A percentile compares a stretch with the other conserved stretches of the same genome.
phyloP scores from a whole-genome alignment of 2,329 filamentous ascomycete genomes.

The Cladophialophora psammophila region DNA sequence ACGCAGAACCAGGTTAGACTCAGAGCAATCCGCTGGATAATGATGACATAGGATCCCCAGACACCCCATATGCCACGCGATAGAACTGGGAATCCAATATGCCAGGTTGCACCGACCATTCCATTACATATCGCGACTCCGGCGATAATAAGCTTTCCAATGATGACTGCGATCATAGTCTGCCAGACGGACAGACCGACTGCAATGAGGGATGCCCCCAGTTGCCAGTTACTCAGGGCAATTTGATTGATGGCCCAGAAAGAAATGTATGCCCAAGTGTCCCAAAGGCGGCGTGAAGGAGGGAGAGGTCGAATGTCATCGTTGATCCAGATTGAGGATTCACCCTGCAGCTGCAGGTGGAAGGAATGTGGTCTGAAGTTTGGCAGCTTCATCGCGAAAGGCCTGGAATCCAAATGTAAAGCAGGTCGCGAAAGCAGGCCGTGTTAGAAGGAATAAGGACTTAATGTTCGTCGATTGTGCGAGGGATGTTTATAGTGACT shows the following conservation, averaged over 20 bases:
- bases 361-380: constrained; percentile 14
- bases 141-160: constrained; percentile 50
- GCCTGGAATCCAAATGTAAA: background rate
- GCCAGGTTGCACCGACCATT: constrained; percentile 49
- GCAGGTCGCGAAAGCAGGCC: background rate
- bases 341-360: constrained; percentile 24
- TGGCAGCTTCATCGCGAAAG: constrained; percentile 19
- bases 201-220: constrained; percentile 48
- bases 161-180: constrained; percentile 49
- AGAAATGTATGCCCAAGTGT: constrained; percentile 46
- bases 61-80: constrained; percentile 54
- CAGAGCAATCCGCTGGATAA: constrained; percentile 52
- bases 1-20: constrained; percentile 46
- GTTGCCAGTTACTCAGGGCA: constrained; percentile 47
- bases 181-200: constrained; percentile 52
- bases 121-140: constrained; percentile 48
- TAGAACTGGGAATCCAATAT: constrained; percentile 54
- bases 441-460: background rate
- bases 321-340: constrained; percentile 49
- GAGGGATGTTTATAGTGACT: background rate
- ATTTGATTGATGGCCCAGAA: constrained; percentile 53
- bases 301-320: constrained; percentile 52
- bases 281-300: constrained; percentile 50
- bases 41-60: constrained; percentile 50
- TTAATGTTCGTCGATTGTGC: background rate